Evolutionary conservation across 495 filamentous ascomycete genomes (phyloP).

Genomic region (Penicillium desertorum): DNA sequence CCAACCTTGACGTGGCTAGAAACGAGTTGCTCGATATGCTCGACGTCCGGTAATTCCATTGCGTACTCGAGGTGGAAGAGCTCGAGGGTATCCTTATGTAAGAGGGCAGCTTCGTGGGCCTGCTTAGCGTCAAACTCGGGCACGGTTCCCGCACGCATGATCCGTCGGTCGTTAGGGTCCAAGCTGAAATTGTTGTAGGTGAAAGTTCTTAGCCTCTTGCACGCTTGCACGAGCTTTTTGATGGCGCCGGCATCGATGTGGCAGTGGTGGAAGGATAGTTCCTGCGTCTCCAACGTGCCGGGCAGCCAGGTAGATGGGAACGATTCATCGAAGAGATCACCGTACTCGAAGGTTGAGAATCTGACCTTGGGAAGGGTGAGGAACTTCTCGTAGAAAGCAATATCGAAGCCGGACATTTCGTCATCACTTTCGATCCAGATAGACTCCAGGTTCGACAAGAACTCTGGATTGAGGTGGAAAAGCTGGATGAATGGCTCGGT

Average conservation of each 20-base stretch:
- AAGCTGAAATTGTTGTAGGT: constrained; percentile 17
- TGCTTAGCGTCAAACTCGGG: constrained; percentile 23
- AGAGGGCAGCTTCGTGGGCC: constrained; percentile 19
- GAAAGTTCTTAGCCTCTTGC: constrained; percentile 24
- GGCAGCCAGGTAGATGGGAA: constrained; percentile 21
- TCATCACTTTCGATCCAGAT: constrained; percentile 12
- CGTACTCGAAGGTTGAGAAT: constrained; percentile 13
- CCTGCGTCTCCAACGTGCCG: constrained; percentile 11
- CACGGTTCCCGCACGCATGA: neutral
- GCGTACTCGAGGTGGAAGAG: constrained; percentile 18
- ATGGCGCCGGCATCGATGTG: constrained; percentile 18
- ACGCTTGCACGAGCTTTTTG: constrained; percentile 19
- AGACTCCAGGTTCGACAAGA: constrained; percentile 22
- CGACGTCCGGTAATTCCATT: neutral
- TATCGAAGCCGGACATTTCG: constrained; percentile 7
- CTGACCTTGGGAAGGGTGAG: constrained; percentile 16
- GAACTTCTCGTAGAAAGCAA: constrained; percentile 15
- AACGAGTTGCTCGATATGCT: constrained; percentile 7
- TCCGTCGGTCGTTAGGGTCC: neutral
- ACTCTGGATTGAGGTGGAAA: constrained; percentile 17
- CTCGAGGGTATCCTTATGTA: constrained; percentile 27
- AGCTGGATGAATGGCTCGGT: constrained; percentile 16
- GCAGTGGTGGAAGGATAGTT: constrained; percentile 15
- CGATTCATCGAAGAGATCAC: constrained; percentile 14
- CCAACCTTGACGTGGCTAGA: constrained; percentile 16